Evolutionary conservation across 2,329 filamentous ascomycete species (phyloP), one percentile per base, ranked within the genome.

Genomic region (Ophiostoma quercus): DNA sequence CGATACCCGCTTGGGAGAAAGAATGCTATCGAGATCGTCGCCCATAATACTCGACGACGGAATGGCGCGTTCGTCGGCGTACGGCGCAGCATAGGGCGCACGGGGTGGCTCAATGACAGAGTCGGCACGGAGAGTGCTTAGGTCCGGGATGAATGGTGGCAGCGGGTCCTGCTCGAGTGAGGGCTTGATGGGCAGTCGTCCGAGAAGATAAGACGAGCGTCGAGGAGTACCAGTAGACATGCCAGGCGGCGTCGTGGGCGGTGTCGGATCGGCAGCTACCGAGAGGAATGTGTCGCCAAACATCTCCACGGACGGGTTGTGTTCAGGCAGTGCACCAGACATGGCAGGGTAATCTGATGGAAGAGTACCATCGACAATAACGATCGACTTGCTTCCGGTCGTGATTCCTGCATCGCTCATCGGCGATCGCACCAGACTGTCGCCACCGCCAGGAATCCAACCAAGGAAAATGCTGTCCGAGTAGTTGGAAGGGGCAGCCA

Each of bases 331-430:
- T 43, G 81, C 81, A 9, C 82, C 84, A 9, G 84, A 82, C 84
- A 88, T 85, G 11, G 80, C 74, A 0, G 83, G 79, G n/a, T 43
- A n/a, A n/a, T 86, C 80, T 5, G 81, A 79, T 0, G 83, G 80
- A 19, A 84, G 74, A 0, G 88, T 90, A 41, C 87, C 87, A 71
- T 96, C 92, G 47, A 96, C 88, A 75, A 97, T 96, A 69, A 97
- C 85, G 73, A 97, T 96, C 0, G 92, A 96, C 76, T 94, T 90
- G 82, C 92, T 96, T n/a, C 92, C 91, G 12, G 84, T 84, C 0
- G 92, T 95, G 63, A 94, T 86, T 6, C 79, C 85, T 74, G 82
- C 81, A 71, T 87, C 85, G 72, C 85, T 87, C 14, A 77, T 74
- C 1, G 84, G 83, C 5, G 57, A 62, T 63, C 84, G 79, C 4